Evolutionary conservation across 306 rosid genomes (phyloP).

Genomic region (Dalbergia cultrata): DNA sequence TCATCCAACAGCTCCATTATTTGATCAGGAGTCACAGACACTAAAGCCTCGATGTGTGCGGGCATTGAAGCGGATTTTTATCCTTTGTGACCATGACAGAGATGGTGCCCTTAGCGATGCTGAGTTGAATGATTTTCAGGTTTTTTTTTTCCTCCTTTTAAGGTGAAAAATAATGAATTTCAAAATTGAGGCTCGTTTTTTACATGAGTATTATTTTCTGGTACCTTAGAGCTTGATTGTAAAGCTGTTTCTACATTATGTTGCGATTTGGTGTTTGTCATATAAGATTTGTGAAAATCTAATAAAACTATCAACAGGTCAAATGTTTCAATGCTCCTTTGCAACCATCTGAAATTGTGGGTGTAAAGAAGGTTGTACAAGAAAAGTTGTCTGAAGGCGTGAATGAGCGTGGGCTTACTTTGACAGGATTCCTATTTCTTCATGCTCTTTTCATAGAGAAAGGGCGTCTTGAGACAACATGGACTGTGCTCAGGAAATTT

Average conservation of each 20-base stretch:
- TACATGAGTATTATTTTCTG: slow-evolving; percentile 12
- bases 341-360: slow-evolving; percentile 93
- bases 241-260: slow-evolving; percentile 31
- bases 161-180: not conserved
- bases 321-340: slow-evolving; percentile 98
- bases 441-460: slow-evolving; percentile 97
- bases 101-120: slow-evolving; percentile 83
- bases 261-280: not conserved
- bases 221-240: slow-evolving; percentile 34
- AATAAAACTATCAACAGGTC: slow-evolving; percentile 68
- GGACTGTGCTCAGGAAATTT: slow-evolving; percentile 97
- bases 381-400: slow-evolving; percentile 95
- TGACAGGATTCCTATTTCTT: slow-evolving; percentile 97
- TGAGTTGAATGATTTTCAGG: slow-evolving; percentile 61
- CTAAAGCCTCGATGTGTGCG: slow-evolving; percentile 94
- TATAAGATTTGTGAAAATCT: slow-evolving; percentile 37
- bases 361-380: slow-evolving; percentile 93
- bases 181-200: slow-evolving; percentile 37
- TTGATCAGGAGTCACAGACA: slow-evolving; percentile 96
- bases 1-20: slow-evolving; percentile 96
- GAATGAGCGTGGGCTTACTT: slow-evolving; percentile 93
- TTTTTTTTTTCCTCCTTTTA: slow-evolving; percentile 11
- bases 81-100: slow-evolving; percentile 91
- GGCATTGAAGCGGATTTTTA: slow-evolving; percentile 94
- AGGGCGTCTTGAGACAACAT: slow-evolving; percentile 97